phyloP scores from a whole-genome alignment of 169 alveolate species.

The Perkinsus chesapeaki region DNA sequence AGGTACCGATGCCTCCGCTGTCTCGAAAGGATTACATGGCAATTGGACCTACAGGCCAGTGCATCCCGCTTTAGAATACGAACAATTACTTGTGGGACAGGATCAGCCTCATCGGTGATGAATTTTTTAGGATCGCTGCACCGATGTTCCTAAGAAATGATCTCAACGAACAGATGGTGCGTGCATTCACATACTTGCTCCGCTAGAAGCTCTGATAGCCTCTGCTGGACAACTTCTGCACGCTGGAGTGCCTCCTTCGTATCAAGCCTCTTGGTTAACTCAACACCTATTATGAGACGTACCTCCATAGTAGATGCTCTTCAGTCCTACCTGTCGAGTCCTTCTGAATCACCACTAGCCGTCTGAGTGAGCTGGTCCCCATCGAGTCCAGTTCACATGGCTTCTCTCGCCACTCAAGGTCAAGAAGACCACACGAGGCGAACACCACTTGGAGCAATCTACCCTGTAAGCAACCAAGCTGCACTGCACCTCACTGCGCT shows the following conservation, averaged over 20 bases:
- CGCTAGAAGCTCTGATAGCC: not conserved
- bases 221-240: not conserved
- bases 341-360: not conserved
- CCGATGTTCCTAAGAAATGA: not conserved
- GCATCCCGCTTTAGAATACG: not conserved
- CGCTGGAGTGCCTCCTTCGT: not conserved
- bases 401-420: not conserved
- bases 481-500: not conserved
- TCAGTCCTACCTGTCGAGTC: not conserved
- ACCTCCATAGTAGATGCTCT: not conserved
- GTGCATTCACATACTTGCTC: not conserved
- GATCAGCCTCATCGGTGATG: not conserved
- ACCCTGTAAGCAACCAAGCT: not conserved
- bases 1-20: not conserved
- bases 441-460: not conserved
- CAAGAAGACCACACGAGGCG: not conserved
- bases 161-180: not conserved
- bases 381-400: not conserved
- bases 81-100: not conserved
- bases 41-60: not conserved
- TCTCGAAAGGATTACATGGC: not conserved
- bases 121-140: not conserved
- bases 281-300: not conserved
- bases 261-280: not conserved
- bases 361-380: not conserved